phyloP scores from a whole-genome alignment of 306 rosid genomes.

The Psophocarpus tetragonolobus region DNA sequence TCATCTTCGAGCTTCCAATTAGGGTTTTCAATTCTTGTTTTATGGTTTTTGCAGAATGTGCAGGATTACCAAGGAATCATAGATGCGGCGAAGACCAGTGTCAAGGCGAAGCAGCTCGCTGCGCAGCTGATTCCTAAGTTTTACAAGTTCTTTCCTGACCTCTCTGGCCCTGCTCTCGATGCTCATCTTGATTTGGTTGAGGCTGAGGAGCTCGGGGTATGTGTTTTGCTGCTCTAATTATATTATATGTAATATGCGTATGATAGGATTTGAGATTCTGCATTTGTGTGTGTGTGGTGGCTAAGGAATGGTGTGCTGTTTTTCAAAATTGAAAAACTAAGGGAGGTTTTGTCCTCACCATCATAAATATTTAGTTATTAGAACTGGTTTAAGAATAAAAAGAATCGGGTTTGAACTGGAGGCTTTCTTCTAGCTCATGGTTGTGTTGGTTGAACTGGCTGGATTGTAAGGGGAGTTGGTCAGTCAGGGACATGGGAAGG shows the following conservation, averaged over 20 bases:
- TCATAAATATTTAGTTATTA: background rate
- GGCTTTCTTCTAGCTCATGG: background rate
- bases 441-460: background rate
- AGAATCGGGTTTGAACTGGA: background rate
- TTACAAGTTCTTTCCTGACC: constrained; percentile 86
- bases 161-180: constrained; percentile 72
- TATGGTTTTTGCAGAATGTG: constrained; percentile 52
- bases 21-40: constrained; percentile 36
- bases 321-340: background rate
- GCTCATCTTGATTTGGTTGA: constrained; percentile 91
- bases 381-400: background rate
- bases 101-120: constrained; percentile 91
- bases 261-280: background rate
- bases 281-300: background rate
- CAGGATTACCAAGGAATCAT: constrained; percentile 85
- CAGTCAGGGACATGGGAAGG: background rate
- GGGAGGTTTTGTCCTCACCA: background rate
- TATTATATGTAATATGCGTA: background rate
- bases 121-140: constrained; percentile 96
- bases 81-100: constrained; percentile 80
- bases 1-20: background rate
- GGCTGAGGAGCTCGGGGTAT: constrained; percentile 92
- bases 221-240: constrained; percentile 29
- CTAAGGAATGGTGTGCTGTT: background rate
- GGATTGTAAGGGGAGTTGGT: background rate